A percentile compares a stretch with the other conserved stretches of the same genome.
Conservation (phyloP, 768 basidiomycete genomes). For the Auricularia cornea region DNA sequence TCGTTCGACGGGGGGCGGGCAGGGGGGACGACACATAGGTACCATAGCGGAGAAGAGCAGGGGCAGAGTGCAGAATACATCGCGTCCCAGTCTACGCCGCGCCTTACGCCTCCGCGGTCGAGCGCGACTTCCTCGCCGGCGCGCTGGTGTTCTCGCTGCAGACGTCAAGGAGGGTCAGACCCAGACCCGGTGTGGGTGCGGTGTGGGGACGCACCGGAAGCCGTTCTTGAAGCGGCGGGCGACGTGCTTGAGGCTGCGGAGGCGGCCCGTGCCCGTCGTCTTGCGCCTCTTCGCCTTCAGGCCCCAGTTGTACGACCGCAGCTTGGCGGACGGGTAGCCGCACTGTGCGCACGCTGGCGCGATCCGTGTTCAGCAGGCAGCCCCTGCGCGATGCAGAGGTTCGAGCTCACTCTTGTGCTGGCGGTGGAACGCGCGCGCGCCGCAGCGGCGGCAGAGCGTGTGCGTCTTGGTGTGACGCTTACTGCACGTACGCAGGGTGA, state of each 20-base stretch:
- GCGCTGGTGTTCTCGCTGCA: constrained; percentile 8
- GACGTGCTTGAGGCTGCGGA: constrained; percentile 88
- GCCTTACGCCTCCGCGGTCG: background rate
- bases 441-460: constrained; percentile 96
- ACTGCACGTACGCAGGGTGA: constrained; percentile 42
- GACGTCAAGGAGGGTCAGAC: background rate
- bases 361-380: background rate
- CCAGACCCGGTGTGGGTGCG: background rate
- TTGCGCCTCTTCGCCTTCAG: constrained; percentile 99
- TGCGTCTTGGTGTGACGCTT: constrained; percentile 96
- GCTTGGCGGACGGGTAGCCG: constrained; percentile 92
- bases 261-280: constrained; percentile 96
- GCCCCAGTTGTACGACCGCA: constrained; percentile 97
- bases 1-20: no score
- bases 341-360: constrained; percentile 94
- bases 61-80: background rate
- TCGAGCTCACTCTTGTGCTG: constrained; percentile 85
- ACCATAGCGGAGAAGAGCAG: background rate
- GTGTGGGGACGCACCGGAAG: constrained; percentile 55
- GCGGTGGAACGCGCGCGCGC: constrained; percentile 91
- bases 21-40: background rate
- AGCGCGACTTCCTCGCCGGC: background rate
- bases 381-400: background rate
- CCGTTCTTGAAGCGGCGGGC: constrained; percentile 98
- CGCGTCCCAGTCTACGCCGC: background rate